Evolutionary conservation across 306 rosid genomes (phyloP), one percentile per base, ranked within the genome.

Genomic region (Pachyrhizus erosus): DNA sequence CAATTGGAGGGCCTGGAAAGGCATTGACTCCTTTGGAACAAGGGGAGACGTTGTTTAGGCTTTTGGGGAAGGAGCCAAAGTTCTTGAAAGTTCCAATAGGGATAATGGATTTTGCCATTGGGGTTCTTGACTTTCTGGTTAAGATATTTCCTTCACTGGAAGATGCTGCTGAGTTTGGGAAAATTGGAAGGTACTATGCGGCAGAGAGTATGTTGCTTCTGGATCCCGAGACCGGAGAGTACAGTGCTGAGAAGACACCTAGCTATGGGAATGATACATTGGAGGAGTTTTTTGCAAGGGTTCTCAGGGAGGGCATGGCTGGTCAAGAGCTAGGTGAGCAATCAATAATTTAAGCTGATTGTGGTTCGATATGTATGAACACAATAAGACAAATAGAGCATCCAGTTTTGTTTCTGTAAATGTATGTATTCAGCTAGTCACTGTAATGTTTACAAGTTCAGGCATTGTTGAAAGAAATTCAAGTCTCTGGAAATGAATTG

Each of bases 301-400:
- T 93, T 31, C 83, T 93, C 66, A 91, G 94, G 82, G 97, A 96
- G 64, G 99, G 99, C 17, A 96, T 96, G 97, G 87, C 94, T 37
- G 99, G 99, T 76, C 99, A 96, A 86, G 99, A 96, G 76, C 87
- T 93, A 51, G 98, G 98, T 18, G 99, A 96, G 84, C 99, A 93
- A 83, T 84, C 91, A 0, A 92, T 96, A 67, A 76, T 96, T 62
- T 93, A 70, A 79, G 27, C 49, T 3, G 34, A 66, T 66, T 11
- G 3, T 83, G 77, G 46, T 79, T 79, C 42, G 70, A 64, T 79
- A 70, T 76, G 34, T 60, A 26, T 55, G 83, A 37, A 69, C 34
- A 33, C 62, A 31, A 34, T 55, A 42, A 68, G 64, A 71, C 81
- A 65, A 71, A 73, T 78, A 88, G 78, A 82, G 83, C 21, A 76